Evolutionary conservation across 2,329 filamentous ascomycete genomes (phyloP), one percentile per base, ranked within the genome.

Genomic region (Fusarium protoensiforme): DNA sequence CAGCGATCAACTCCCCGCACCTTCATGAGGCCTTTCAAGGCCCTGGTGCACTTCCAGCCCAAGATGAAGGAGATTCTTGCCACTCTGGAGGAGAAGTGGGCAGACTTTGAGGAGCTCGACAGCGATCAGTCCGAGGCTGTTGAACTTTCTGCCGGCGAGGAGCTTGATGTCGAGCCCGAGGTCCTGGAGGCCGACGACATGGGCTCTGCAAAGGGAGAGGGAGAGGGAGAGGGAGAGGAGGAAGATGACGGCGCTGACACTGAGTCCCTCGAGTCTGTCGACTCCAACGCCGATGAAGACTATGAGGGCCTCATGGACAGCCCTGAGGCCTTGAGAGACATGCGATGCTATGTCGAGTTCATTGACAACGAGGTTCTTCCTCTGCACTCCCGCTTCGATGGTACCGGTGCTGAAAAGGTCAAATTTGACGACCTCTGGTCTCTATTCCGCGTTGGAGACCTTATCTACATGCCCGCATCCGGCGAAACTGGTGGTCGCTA

Each of bases 271-370:
- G 58, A 75, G 7, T 83, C 82, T 0, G 78, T 83, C 2, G 82
- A 84, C 65, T 83, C 82, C 0, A 81, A 82, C 41, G 80, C 78
- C 7, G 80, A 80, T 33, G 78, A 79, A 59, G 80, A 84, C 64
- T 74, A 81, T 35, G 80, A 83, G 33, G 69, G 72, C 3, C 73
- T 83, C 61, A 83, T 84, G 81, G 80, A 84, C 58, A 83, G 80
- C 62, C 75, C 79, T 1, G 83, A 84, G 61, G 83, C 83, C 0
- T 76, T 85, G 18, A 73, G 78, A 3, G 82, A 85, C 66, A 83
- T 85, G 80, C 78, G 82, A 16, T 83, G 80, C 79, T 86, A 85
- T 41, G 81, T 86, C 54, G 73, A 84, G 36, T 86, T 86, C 61
- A 73, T 85, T n/a, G 84, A 85, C 43, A 75, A 82, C 22, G 81